Percentiles rank a stretch among this genome's conserved stretches.
Conservation (phyloP, 352 stramenopile species). For the Globisporangium polare region DNA sequence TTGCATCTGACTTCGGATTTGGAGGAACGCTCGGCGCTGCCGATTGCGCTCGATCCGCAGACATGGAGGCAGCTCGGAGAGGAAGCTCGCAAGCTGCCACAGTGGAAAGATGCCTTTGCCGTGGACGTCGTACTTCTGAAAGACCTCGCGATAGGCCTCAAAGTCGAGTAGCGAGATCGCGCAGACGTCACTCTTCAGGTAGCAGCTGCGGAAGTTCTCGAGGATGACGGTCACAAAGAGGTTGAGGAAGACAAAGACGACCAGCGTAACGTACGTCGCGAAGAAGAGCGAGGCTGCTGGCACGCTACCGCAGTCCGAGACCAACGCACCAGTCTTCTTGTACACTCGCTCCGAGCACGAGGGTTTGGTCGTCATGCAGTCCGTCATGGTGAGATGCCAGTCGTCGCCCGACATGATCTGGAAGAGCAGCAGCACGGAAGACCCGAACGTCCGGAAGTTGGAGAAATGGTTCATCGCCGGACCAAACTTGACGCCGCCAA, state of each 20-base stretch:
- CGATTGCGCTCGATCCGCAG: slow-evolving; percentile 38
- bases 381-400: slow-evolving; percentile 80
- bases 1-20: slow-evolving; percentile 66
- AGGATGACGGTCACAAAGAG: slow-evolving; percentile 81
- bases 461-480: slow-evolving; percentile 61
- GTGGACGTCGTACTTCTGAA: slow-evolving; percentile 53
- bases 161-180: slow-evolving; percentile 75
- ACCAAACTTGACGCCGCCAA: slow-evolving; percentile 56
- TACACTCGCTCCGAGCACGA: slow-evolving; percentile 52
- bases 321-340: slow-evolving; percentile 24
- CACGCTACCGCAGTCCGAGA: slow-evolving; percentile 62
- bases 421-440: slow-evolving; percentile 63
- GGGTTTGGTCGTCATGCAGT: slow-evolving; percentile 58
- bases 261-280: slow-evolving; percentile 64
- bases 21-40: slow-evolving; percentile 56
- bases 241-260: slow-evolving; percentile 83
- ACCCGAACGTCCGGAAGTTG: slow-evolving; percentile 68
- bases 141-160: slow-evolving; percentile 67
- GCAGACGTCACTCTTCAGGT: slow-evolving; percentile 72
- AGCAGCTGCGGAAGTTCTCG: slow-evolving; percentile 80
- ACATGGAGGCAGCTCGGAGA: slow-evolving; percentile 47
- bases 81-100: slow-evolving; percentile 59
- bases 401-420: slow-evolving; percentile 82
- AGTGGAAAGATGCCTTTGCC: slow-evolving; percentile 56
- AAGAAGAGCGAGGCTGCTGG: slow-evolving; percentile 52